Percentiles rank a stretch among this genome's conserved stretches.
These are phyloP conservation scores for Populus simonii DNA, from an alignment of 345 rosid genomes.

Conservation along the genomic window DNA sequence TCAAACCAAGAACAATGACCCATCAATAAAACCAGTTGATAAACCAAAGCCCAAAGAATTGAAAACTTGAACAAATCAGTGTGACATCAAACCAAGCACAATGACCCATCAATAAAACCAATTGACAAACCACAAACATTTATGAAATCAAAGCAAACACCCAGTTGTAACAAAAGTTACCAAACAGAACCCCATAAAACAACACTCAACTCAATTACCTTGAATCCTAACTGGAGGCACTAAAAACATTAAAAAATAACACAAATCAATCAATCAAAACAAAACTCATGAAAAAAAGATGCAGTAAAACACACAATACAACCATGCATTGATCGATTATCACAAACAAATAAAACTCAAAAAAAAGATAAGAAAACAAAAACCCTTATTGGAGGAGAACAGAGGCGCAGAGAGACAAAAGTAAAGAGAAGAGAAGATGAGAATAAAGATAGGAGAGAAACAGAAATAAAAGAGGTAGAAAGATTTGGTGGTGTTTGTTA, in stretches of 20 bases:
- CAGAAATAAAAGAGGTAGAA: constrained; percentile 1
- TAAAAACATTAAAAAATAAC: not conserved
- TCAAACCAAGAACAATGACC: not conserved
- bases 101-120: not conserved
- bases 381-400: not conserved
- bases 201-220: not conserved
- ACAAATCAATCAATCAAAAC: constrained; percentile 7
- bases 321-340: constrained; percentile 11
- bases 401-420: not conserved
- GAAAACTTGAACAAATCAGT: too few species aligned
- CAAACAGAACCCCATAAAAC: not conserved
- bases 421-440: not conserved
- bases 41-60: too few species aligned
- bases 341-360: not conserved
- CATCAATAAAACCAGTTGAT: not conserved
- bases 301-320: not conserved
- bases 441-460: constrained; percentile 2
- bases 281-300: not conserved
- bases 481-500: constrained; percentile 9
- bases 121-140: not conserved
- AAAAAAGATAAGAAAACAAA: not conserved
- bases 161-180: not conserved
- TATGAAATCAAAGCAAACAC: not conserved
- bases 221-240: not conserved
- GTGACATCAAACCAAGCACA: too few species aligned